Evolutionary conservation across 306 rosid species (phyloP).

Genomic region (Purshia tridentata): DNA sequence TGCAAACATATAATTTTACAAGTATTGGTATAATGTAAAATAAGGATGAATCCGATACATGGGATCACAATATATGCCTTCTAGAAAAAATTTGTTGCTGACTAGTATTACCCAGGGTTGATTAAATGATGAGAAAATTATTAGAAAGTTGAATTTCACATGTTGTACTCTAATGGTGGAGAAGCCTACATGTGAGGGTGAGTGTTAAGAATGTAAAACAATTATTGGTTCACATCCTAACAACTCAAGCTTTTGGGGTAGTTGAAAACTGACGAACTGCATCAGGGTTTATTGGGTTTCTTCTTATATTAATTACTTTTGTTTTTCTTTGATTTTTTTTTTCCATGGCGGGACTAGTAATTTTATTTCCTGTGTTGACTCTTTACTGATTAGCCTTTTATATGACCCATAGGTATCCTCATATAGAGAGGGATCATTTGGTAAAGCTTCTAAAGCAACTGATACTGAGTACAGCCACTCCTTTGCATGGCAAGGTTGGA

Average conservation of each 20-base stretch:
- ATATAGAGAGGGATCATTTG: conserved; percentile 74
- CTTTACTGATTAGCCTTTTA: conserved; percentile 19
- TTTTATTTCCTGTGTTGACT: background rate
- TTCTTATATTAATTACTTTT: background rate
- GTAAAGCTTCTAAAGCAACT: conserved; percentile 82
- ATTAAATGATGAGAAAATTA: no score
- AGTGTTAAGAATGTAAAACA: background rate
- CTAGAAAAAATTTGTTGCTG: no score
- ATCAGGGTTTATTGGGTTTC: background rate
- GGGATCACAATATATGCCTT: no score
- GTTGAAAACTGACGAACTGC: background rate
- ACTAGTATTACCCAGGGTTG: no score
- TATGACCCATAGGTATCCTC: conserved; percentile 67
- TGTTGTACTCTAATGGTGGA: background rate
- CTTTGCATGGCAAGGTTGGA: conserved; percentile 49
- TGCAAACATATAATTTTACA: no score
- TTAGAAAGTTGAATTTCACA: background rate
- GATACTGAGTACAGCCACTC: conserved; percentile 47
- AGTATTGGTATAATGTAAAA: no score
- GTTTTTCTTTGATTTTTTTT: background rate
- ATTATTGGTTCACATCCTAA: background rate
- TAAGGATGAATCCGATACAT: no score
- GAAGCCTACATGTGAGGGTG: background rate
- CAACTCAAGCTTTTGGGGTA: background rate
- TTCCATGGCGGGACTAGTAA: conserved; percentile 1